These are phyloP conservation scores for Terana coerulea DNA, from an alignment of 768 basidiomycete species.

Conservation along the genomic window DNA sequence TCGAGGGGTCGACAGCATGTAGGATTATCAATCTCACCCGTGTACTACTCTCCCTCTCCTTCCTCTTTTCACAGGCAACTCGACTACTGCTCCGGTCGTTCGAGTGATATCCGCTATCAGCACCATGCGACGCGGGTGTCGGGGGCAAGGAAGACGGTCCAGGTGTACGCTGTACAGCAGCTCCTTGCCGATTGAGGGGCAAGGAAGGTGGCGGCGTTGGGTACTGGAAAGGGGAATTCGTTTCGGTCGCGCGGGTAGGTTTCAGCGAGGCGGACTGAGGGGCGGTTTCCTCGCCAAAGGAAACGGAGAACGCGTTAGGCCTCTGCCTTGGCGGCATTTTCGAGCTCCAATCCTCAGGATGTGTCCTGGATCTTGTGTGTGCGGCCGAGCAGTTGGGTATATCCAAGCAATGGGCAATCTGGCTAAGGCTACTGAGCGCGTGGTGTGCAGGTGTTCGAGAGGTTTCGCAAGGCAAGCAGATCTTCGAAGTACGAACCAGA, in stretches of 20 bases:
- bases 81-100: not conserved
- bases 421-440: no score
- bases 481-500: no score
- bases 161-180: not conserved
- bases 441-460: no score
- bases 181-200: not conserved
- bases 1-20: not conserved
- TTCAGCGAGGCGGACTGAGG: not conserved
- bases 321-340: slow-evolving; percentile 17
- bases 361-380: no score
- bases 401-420: no score
- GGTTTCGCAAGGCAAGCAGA: no score
- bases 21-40: not conserved
- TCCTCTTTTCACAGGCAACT: not conserved
- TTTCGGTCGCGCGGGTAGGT: slow-evolving; percentile 1
- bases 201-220: not conserved
- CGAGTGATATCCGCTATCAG: not conserved
- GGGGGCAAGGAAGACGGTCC: not conserved
- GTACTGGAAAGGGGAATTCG: not conserved
- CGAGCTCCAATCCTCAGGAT: no score
- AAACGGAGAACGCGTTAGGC: slow-evolving; percentile 52
- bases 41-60: not conserved
- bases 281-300: slow-evolving; percentile 42
- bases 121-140: not conserved
- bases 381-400: no score